Evolutionary conservation across 2,329 filamentous ascomycete species (phyloP), one percentile per base, ranked within the genome.

Genomic region (Xylariaceae sp.): DNA sequence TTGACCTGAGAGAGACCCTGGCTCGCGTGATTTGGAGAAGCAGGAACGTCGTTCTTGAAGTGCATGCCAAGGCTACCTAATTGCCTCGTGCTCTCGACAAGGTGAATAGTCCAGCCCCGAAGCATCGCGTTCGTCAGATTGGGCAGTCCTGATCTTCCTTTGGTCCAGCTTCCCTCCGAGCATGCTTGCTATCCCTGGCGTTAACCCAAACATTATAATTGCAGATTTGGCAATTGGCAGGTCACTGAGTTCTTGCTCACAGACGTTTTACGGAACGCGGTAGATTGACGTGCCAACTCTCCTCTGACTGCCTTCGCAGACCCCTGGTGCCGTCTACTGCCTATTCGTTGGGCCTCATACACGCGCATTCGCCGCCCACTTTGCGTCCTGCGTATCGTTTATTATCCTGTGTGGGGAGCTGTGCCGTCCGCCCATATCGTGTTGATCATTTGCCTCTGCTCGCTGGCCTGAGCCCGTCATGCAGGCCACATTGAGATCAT

Each of bases 61-160:
- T 73, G 69, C 67, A 66, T 66, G 70, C 69, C 71, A 74, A 73
- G 72, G 52, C 62, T 59, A 60, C 66, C 62, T 59, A 65, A 67
- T 63, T 65, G 60, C 58, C 54, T 60, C 55, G 57, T 56, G 54
- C 63, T 54, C 56, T 64, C 61, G 48, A 63, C 55, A 60, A 66
- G 57, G 60, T 61, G 45, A 60, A 53, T 57, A 58, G 43, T 58
- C 58, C 47, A 65, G 59, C 53, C 57, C 51, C 61, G 57, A 56
- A 60, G 60, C 55, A 56, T 61, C 62, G 40, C 55, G 57, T 64
- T 69, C 66, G 58, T 69, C 66, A 61, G 64, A 67, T 66, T 62
- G 63, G 67, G 58, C 59, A 69, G 58, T 62, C 62, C 57, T 63
- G 58, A 55, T 45, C 62, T 63, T 74, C 71, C 70, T 66, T 71